Percentiles rank a stretch among this genome's conserved stretches.
These are phyloP conservation scores for Candida freyschussii DNA, from an alignment of 1,139 yeast genomes.

Conservation along the genomic window DNA sequence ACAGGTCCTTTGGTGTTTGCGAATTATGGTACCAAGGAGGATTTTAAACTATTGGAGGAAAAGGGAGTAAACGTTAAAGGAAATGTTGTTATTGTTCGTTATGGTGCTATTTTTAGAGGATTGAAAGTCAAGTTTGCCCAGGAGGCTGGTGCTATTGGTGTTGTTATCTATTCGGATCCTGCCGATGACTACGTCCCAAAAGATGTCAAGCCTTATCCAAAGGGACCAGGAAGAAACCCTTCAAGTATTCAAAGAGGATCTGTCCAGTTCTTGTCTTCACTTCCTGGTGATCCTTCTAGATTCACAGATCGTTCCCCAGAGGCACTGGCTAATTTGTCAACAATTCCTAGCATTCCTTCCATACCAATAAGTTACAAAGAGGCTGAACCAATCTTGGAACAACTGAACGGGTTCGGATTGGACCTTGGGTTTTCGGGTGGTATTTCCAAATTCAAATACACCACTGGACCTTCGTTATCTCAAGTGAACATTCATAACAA, in stretches of 20 bases:
- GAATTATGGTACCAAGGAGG: slow-evolving; percentile 55
- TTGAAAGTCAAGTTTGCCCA: slow-evolving; percentile 66
- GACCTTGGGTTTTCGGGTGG: slow-evolving; percentile 34
- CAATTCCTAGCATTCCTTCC: slow-evolving; percentile 59
- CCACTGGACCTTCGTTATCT: slow-evolving; percentile 57
- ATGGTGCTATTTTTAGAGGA: slow-evolving; percentile 60
- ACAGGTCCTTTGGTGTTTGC: slow-evolving; percentile 56
- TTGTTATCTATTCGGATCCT: slow-evolving; percentile 61
- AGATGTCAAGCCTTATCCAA: slow-evolving; percentile 54
- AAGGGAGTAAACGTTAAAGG: slow-evolving; percentile 45
- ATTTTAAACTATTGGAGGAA: slow-evolving; percentile 42
- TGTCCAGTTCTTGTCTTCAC: slow-evolving; percentile 67
- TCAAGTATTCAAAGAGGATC: slow-evolving; percentile 78
- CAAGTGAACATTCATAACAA: slow-evolving; percentile 46
- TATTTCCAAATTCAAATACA: slow-evolving; percentile 43
- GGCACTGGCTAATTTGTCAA: slow-evolving; percentile 44
- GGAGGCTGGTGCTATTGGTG: slow-evolving; percentile 57
- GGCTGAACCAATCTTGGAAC: slow-evolving; percentile 49
- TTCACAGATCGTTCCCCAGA: slow-evolving; percentile 75
- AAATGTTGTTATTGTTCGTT: slow-evolving; percentile 54
- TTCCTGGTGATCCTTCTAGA: slow-evolving; percentile 82
- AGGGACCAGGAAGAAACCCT: slow-evolving; percentile 68
- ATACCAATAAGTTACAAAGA: slow-evolving; percentile 57
- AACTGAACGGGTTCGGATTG: slow-evolving; percentile 52
- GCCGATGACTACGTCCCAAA: slow-evolving; percentile 53